These are phyloP conservation scores for Danielia reshetovae DNA, from an alignment of 805 yeast species.

Conservation along the genomic window DNA sequence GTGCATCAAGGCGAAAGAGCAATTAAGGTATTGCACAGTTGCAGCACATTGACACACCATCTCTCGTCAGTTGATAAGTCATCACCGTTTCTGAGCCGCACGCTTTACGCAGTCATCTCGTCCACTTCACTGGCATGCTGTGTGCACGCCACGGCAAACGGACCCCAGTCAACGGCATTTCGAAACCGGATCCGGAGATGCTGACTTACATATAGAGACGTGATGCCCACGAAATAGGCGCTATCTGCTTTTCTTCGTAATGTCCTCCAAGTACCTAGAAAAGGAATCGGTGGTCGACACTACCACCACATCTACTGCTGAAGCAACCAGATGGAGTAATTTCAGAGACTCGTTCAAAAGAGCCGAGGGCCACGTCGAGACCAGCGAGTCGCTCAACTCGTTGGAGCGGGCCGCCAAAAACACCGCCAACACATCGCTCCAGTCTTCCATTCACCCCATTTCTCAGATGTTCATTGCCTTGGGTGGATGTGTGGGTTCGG, in stretches of 20 bases:
- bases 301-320: no score
- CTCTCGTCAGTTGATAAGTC: no score
- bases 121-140: no score
- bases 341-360: conserved; percentile 14
- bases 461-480: conserved; percentile 31
- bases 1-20: background rate
- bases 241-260: no score
- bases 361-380: conserved; percentile 1
- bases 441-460: conserved; percentile 14
- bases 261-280: no score
- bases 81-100: no score
- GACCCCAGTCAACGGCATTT: background rate
- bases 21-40: background rate
- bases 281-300: no score
- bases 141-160: conserved; percentile 2
- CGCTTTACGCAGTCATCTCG: no score
- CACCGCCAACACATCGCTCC: conserved; percentile 9
- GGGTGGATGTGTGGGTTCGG: conserved; percentile 42
- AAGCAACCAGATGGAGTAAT: no score
- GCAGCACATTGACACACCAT: no score
- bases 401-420: conserved; percentile 14
- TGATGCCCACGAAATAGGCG: no score
- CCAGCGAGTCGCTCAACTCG: conserved; percentile 5
- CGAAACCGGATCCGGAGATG: background rate
- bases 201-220: no score